Base-by-base conservation (phyloP, 2,329 filamentous ascomycete genomes). In the Fusarium nisikadoi region DNA sequence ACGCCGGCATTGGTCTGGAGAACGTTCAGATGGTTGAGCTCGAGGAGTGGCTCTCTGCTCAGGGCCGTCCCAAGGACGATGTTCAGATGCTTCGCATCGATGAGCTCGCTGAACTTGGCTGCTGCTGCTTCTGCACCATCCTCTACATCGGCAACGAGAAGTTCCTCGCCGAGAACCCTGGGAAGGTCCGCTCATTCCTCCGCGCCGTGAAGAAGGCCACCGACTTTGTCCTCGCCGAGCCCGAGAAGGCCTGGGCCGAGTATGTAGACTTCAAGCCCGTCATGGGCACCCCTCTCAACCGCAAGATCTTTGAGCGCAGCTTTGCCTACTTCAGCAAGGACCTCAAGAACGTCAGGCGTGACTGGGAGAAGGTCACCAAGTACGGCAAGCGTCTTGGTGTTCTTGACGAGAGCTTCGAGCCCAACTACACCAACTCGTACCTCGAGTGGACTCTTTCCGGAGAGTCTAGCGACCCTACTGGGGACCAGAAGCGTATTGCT, bases 21-120 rank as follows among this genome's bases (percentile, higher is more conserved):
- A 94, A 94, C 77, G 92, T 94, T 11, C 92, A 94, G 81, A 94
- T 94, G 92, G 92, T 94, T 46, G 92, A 94, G 81, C 86, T 94
- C 4, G 92, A 92, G 80, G 91, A 93, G 78, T 94, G 92, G 92
- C 89, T 94, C 25, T 86, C 85, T 1, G 70, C 79, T 1, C 90
- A 93, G 79, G 86, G 86, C 73, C 90, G 91, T 2, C 86, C 89
- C 65, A 88, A 87, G 79, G 83, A 84, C 19, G 92, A 94, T 71
- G 92, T 94, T 12, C 90, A 93, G 82, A 94, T 94, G 92, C 88
- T 94, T 23, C 90, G 92, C 76, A 94, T 94, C 77, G 92, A 94
- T 79, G 89, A 94, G 83, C 90, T 94, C 33, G 92, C 92, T 38
- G 91, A 94, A 80, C 85, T 94, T 6, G 92, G 92, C 54, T 94